These are phyloP conservation scores for Aspergillus affinis DNA, from an alignment of 495 filamentous ascomycete genomes.

Conservation along the genomic window DNA sequence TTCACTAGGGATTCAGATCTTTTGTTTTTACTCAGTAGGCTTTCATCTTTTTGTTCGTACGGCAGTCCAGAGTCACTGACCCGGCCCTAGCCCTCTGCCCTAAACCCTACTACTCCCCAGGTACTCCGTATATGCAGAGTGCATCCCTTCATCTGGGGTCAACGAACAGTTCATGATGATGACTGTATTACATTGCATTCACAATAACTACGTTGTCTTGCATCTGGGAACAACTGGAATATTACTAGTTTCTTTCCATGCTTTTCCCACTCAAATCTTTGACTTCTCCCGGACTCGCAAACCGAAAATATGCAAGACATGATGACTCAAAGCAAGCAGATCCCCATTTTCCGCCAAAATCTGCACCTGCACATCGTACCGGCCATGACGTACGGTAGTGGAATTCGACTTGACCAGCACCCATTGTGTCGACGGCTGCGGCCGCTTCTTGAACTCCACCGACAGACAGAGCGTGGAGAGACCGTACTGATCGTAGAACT, in stretches of 20 bases:
- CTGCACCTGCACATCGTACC: conserved; percentile 24
- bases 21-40: too few species aligned
- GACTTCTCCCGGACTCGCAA: conserved; percentile 5
- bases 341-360: conserved; percentile 17
- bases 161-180: too few species aligned
- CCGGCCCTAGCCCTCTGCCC: not conserved
- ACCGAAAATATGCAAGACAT: conserved; percentile 20
- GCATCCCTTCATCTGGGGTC: too few species aligned
- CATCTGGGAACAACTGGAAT: too few species aligned
- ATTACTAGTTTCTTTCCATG: too few species aligned
- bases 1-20: too few species aligned
- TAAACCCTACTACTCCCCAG: not conserved
- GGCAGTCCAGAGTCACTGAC: not conserved
- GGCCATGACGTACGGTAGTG: conserved; percentile 16
- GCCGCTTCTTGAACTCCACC: conserved; percentile 27
- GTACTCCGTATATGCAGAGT: not conserved
- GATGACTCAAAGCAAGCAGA: conserved; percentile 22
- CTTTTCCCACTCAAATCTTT: conserved; percentile 7
- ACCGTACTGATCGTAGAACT: conserved; percentile 21
- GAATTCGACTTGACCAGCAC: conserved; percentile 25
- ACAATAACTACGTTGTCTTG: too few species aligned
- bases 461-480: conserved; percentile 27
- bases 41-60: too few species aligned
- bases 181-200: too few species aligned
- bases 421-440: conserved; percentile 21